A percentile compares a stretch with the other conserved stretches of the same genome.
phyloP scores from a whole-genome alignment of 805 yeast genomes.

The Torulaspora microellipsoides region DNA sequence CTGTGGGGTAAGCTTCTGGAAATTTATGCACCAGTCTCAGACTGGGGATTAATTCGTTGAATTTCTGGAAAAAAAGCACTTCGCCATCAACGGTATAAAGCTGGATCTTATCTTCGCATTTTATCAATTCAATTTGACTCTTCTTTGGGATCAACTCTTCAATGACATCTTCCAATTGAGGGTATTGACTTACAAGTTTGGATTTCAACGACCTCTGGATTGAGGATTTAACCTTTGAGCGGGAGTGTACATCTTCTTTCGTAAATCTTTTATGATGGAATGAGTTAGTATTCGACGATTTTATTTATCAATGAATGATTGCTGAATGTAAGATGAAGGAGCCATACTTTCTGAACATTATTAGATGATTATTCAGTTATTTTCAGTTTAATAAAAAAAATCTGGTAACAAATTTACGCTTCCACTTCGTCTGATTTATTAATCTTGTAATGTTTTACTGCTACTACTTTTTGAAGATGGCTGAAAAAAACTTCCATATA shows the following conservation, averaged over 20 bases:
- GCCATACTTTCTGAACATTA: too few species aligned
- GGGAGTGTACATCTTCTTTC: constrained; percentile 82
- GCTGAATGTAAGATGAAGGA: too few species aligned
- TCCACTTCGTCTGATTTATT: too few species aligned
- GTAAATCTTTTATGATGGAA: constrained; percentile 46
- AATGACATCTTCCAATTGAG: constrained; percentile 65
- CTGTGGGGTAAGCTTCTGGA: constrained; percentile 78
- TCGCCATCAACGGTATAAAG: constrained; percentile 69
- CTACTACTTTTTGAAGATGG: too few species aligned
- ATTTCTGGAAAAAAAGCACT: constrained; percentile 75
- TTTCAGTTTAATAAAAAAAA: too few species aligned
- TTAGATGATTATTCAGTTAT: too few species aligned
- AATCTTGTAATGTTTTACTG: too few species aligned
- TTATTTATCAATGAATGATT: too few species aligned
- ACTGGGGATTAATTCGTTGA: constrained; percentile 72
- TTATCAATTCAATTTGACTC: constrained; percentile 69
- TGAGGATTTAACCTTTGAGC: constrained; percentile 88
- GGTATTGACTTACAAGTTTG: constrained; percentile 69
- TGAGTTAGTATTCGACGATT: background rate
- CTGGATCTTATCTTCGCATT: constrained; percentile 87
- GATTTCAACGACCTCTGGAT: constrained; percentile 85
- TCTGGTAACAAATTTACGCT: too few species aligned
- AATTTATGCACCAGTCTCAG: constrained; percentile 72
- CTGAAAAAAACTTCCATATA: too few species aligned
- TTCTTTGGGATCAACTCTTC: constrained; percentile 87